phyloP scores from a whole-genome alignment of 768 basidiomycete genomes.

The Lactarius sp. region DNA sequence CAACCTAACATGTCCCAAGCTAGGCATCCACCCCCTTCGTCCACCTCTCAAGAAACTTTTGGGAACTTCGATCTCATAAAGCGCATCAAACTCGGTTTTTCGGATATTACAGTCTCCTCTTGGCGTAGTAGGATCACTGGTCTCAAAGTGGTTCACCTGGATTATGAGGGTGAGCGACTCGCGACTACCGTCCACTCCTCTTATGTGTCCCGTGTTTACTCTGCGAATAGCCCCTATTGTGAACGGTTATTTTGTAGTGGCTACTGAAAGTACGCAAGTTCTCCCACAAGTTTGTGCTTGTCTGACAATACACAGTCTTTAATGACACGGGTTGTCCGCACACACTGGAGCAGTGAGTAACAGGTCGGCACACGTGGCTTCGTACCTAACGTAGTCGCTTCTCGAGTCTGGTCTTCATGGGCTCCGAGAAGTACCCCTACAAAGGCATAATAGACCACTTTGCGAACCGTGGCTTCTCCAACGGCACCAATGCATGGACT shows the following conservation, averaged over 20 bases:
- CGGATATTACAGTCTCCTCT: conserved; percentile 78
- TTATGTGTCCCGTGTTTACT: conserved; percentile 8
- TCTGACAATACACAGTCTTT: conserved; percentile 54
- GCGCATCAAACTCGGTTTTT: conserved; percentile 68
- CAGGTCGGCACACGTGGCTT: neutral
- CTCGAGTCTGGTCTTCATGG: conserved; percentile 83
- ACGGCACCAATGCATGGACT: conserved; percentile 96
- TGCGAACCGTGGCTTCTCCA: conserved; percentile 89
- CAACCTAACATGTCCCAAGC: conserved; percentile 18
- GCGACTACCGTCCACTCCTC: neutral
- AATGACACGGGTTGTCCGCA: conserved; percentile 94
- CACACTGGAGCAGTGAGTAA: conserved; percentile 85
- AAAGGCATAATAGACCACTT: conserved; percentile 94
- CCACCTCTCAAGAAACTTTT: conserved; percentile 35
- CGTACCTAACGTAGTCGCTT: neutral
- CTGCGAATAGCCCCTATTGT: conserved; percentile 68
- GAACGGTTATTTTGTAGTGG: conserved; percentile 86
- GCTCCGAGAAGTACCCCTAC: conserved; percentile 91
- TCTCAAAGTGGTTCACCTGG: conserved; percentile 84
- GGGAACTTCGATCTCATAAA: conserved; percentile 85
- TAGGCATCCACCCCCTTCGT: neutral
- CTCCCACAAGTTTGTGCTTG: neutral
- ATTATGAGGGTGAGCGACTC: conserved; percentile 67
- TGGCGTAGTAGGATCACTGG: conserved; percentile 87
- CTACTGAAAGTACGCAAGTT: conserved; percentile 72